A percentile compares a stretch with the other conserved stretches of the same genome.
Conservation (phyloP, 495 filamentous ascomycete genomes). For the Bacidia rubella region DNA sequence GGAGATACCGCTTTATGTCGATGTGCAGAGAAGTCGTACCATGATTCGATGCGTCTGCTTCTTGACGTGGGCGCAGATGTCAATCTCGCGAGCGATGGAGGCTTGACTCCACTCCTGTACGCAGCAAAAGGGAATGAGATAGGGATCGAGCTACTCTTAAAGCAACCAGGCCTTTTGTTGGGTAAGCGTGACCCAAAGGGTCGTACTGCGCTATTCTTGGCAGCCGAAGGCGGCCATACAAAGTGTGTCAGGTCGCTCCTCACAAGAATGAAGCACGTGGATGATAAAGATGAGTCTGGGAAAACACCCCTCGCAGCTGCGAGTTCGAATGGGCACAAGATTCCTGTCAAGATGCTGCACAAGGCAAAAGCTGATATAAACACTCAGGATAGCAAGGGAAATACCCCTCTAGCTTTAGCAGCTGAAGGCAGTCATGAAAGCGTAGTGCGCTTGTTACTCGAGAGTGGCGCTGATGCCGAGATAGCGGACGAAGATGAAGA, state of each 20-base stretch:
- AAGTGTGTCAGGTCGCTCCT: constrained; percentile 6
- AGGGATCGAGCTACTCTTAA: not conserved
- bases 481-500: constrained; percentile 14
- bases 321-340: constrained; percentile 13
- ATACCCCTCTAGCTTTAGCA: constrained; percentile 20
- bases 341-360: constrained; percentile 16
- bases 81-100: constrained; percentile 3
- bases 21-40: constrained; percentile 8
- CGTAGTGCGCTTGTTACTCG: constrained; percentile 14
- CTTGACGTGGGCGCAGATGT: constrained; percentile 8
- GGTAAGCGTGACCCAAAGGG: not conserved
- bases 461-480: constrained; percentile 14
- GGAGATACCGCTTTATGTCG: constrained; percentile 13
- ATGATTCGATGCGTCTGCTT: constrained; percentile 2
- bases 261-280: not conserved
- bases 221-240: constrained; percentile 8
- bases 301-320: constrained; percentile 20
- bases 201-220: constrained; percentile 4
- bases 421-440: constrained; percentile 8
- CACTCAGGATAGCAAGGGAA: constrained; percentile 15
- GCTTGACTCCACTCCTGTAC: constrained; percentile 12
- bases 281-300: constrained; percentile 11
- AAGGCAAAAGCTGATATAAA: constrained; percentile 21
- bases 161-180: not conserved
- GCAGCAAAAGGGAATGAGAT: constrained; percentile 9